Evolutionary conservation across 2,329 filamentous ascomycete species (phyloP).

Genomic region (Cryphonectria radicalis): DNA sequence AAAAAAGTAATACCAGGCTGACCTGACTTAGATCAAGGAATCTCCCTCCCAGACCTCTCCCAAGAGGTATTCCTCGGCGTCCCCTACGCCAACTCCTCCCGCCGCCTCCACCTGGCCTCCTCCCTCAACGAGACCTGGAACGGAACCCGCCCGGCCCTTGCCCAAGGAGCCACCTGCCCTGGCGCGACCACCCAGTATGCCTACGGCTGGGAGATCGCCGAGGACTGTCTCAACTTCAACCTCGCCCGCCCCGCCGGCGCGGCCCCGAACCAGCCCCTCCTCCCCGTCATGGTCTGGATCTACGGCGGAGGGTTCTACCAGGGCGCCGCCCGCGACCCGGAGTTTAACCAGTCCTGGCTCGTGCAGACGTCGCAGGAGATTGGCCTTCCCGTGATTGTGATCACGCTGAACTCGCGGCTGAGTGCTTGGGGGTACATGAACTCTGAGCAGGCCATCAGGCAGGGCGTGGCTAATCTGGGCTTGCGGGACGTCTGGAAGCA

Average conservation of each 20-base stretch:
- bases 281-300: conserved; percentile 23
- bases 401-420: conserved; percentile 7
- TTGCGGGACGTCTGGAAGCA: conserved; percentile 10
- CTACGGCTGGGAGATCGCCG: conserved; percentile 37
- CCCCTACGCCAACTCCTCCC: conserved; percentile 11
- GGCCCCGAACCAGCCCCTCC: neutral
- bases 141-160: neutral
- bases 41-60: conserved; percentile 6
- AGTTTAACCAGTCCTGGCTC: conserved; percentile 16
- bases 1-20: neutral
- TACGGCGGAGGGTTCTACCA: conserved; percentile 16
- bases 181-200: neutral
- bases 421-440: conserved; percentile 17
- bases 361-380: conserved; percentile 13
- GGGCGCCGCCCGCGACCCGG: neutral
- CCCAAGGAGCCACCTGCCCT: conserved; percentile 4
- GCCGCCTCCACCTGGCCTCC: conserved; percentile 8
- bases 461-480: conserved; percentile 12
- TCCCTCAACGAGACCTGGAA: conserved; percentile 12
- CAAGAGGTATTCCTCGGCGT: conserved; percentile 6
- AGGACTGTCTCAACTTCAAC: conserved; percentile 44
- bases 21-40: neutral
- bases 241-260: conserved; percentile 38
- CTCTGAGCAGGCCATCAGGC: conserved; percentile 9
- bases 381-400: conserved; percentile 7